Evolutionary conservation across 208 protist genomes (phyloP), one percentile per base, ranked within the genome.

Genomic region (Wallacemonas sp.): DNA sequence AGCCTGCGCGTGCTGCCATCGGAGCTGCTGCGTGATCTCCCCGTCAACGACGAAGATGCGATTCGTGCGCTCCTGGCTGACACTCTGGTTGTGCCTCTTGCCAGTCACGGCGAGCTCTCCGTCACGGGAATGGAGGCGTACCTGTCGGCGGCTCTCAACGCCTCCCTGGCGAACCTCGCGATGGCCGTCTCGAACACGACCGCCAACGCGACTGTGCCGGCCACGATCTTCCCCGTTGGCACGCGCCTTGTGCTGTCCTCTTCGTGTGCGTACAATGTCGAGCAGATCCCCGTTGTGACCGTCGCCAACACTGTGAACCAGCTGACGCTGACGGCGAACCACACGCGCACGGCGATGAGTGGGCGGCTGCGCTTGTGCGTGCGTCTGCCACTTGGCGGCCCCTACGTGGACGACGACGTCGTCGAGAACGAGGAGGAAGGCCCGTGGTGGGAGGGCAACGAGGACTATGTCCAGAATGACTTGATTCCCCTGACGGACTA

Each of bases 71-170:
- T 78, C n/a, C 68, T 92, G 14, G 33, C 64, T n/a, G 68, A 81
- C 66, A 88, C 83, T 12, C 66, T 92, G 0, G 71, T 92, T 36
- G 80, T 92, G 14, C 80, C 83, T 1, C 70, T 70, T 27, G 33
- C 44, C 60, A 83, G 76, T 58, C 56, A 58, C 34, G 86, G 86
- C 38, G 74, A 65, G 33, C 74, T 92, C 4, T 73, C 81, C 63
- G n/a, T 89, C 19, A 71, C 73, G 11, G 62, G 52, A 2, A 69
- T 57, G 48, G 30, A 17, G 4, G 46, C 60, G 8, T 6, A 21
- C 21, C n/a, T 32, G 17, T 27, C 47, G 29, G 26, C 39, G 8
- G 26, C 19, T 2, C 11, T 34, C 52, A 57, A 57, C 32, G 62
- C 30, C 23, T 27, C 49, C 47, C 23, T 47, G 16, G 26, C 34